These are phyloP conservation scores for Gremmenia infestans DNA, from an alignment of 2,329 filamentous ascomycete genomes.

Conservation along the genomic window DNA sequence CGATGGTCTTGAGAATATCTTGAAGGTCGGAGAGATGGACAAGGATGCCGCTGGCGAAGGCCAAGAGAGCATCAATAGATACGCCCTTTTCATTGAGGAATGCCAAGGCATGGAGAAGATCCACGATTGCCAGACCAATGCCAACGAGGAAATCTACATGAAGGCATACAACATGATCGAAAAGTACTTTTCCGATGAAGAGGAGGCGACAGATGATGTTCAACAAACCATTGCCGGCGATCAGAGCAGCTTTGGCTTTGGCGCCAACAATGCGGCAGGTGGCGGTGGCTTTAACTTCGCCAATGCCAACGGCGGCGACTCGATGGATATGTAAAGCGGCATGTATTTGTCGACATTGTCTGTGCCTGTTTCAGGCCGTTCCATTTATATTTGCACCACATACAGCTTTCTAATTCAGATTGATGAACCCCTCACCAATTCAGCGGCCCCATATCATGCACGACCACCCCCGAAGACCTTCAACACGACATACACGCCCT, in stretches of 20 bases:
- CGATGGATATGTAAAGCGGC: slow-evolving; percentile 65
- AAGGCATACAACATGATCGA: slow-evolving; percentile 99
- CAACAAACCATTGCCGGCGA: slow-evolving; percentile 53
- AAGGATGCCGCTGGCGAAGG: slow-evolving; percentile 79
- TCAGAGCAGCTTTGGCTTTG: slow-evolving; percentile 76
- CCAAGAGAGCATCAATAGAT: slow-evolving; percentile 83
- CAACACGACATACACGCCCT: slow-evolving; percentile 11
- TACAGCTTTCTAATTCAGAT: slow-evolving; percentile 27
- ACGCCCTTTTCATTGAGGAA: slow-evolving; percentile 97
- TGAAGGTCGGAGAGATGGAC: slow-evolving; percentile 98
- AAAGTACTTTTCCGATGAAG: slow-evolving; percentile 99
- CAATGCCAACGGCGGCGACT: slow-evolving; percentile 64
- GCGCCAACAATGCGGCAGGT: slow-evolving; percentile 60
- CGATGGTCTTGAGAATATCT: slow-evolving; percentile 96
- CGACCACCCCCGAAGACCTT: slow-evolving; percentile 4
- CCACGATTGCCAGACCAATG: slow-evolving; percentile 99
- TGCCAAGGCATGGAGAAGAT: slow-evolving; percentile 99
- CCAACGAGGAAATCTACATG: slow-evolving; percentile 99
- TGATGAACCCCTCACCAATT: slow-evolving; percentile 17
- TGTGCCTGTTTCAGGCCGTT: slow-evolving; percentile 15
- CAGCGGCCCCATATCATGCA: slow-evolving; percentile 4
- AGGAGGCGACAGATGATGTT: slow-evolving; percentile 70
- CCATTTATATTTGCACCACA: slow-evolving; percentile 13
- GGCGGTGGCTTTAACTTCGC: slow-evolving; percentile 94
- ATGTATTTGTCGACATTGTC: slow-evolving; percentile 10